Evolutionary conservation across 225 moss, liverwort and hornwort species (phyloP), one percentile per base, ranked within the genome.

Genomic region (Pseudoscleropodium purum): DNA sequence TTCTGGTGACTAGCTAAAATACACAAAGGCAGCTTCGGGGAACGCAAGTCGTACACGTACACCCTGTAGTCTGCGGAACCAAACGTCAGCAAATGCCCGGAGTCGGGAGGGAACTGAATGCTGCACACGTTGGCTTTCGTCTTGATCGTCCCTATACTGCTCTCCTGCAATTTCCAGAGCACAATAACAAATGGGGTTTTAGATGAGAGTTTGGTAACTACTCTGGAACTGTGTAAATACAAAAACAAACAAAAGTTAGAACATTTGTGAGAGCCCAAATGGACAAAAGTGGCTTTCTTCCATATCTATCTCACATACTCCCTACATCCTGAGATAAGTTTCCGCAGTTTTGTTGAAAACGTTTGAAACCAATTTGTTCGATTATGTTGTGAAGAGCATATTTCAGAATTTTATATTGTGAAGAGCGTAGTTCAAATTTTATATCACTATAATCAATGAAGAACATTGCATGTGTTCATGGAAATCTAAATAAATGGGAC

Each of bases 111-210:
- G 88, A 99, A 99, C 81, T 99, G 99, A 57, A 99, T 97, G 90
- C 99, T 97, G 89, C 99, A 99, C 57, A 99, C 99, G 88, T 99
- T 99, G n/a, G 97, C 99, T 92, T 96, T 96, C 70, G 97, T 97
- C 91, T 97, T 95, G 82, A 99, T 97, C 43, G 96, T 99, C 67
- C 95, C 97, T 88, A 97, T 92, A 85, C 97, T 99, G 74, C 94
- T 94, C 82, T 99, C 99, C 97, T 99, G 95, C 87, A 92, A 77
- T 79, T 61, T 39, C 39, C 80, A 85, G 15, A 81, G 68, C 59
- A 74, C 59, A 74, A 36, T 31, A 61, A 70, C 9, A 37, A 59
- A 80, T 7, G 6, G 18, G 27, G 79, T 12, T 4, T 73, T 30
- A 81, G 62, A 43, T 31, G 20, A 62, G 19, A 62, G 62, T 43